Base-by-base conservation (phyloP, 73 alveolate genomes). In the Tetrahymena thermophila region DNA sequence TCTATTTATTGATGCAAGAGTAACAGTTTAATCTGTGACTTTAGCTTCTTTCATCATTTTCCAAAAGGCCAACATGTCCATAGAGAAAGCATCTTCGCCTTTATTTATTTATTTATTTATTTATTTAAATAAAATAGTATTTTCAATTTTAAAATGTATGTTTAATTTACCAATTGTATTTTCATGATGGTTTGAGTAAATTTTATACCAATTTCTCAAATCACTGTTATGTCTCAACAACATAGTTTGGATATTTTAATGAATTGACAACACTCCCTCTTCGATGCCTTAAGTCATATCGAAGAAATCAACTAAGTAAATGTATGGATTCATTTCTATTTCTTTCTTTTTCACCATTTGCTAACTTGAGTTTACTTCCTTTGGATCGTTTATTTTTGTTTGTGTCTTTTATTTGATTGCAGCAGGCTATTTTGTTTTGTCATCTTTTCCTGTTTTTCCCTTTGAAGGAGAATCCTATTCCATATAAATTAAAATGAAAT, bases 301-400 rank as follows among this genome's bases (percentile, higher is more conserved):
- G 5, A 98, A 94, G 95, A 99, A 96, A 95, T 99, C 99, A 19
- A 99, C 97, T 85, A 99, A 94, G 21, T 98, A 96, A 95, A 98
- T 98, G 97, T 96, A 98, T 85, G 99, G 99, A 96, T 99, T 99
- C 93, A 96, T 95, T 96, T 98, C 99, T 19, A 98, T 98, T 38
- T 98, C 99, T 85, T 98, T 98, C 94, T 98, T 98, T 56, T 97
- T 93, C 40, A 94, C 94, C 31, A 93, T 23, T 71, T 71, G 23
- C 31, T 71, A 71, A 85, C 38, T 84, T 85, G 55, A 93, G 93
- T 34, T 94, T 95, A 35, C 43, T 10, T 35, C 94, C 71, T 85
- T 85, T 50, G 93, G 84, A 34, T 71, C 58, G 34, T 83, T n/a
- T 35, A 31, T 13, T 34, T 89, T 35, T 2, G 55, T 25, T 93